Base-by-base conservation (phyloP, 306 rosid species). In the Quercus parvula region DNA sequence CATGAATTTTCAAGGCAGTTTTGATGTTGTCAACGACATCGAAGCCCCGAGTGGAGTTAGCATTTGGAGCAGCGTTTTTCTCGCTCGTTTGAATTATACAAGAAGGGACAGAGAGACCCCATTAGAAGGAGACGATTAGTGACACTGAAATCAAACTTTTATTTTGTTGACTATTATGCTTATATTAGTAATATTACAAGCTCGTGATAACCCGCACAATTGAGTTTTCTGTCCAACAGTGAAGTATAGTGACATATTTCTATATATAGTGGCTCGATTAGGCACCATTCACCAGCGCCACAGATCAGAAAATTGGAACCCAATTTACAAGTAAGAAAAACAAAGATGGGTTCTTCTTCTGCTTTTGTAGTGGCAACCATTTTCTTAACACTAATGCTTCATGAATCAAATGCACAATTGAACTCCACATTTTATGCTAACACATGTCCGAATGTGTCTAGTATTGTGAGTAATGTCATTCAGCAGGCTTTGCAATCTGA, bases 11-110 rank as follows among this genome's bases (percentile, higher is more conserved):
- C 97, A 3, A 91, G 28, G 93, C 86, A 1, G 83, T 80, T 66
- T 93, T 93, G 75, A 93, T 93, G 83, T 63, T 84, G 61, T 88
- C 94, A 4, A 93, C 88, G 0, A 93, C 85, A n/a, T 20, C 80
- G 56, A 83, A 85, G 3, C 96, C 98, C 8, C 94, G 63, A 20
- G 22, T 28, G 2, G 96, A 90, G 56, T 77, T 81, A 41, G 25
- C 17, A 51, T 91, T 91, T 1, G 92, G 92, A 49, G 14, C 82
- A 13, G 94, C 97, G 76, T 83, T 81, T 88, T 88, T 91, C 81
- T 93, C 98, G 19, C 98, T 91, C 30, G 2, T 30, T 30, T 30
- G 8, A 18, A 67, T 5, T 1, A 4, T 3, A 6, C 12, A 6
- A 33, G 44, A 1, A 38, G 22, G 22, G 38, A 6, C 11, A 15